Percentiles rank a stretch among this genome's conserved stretches.
These are phyloP conservation scores for Chrysochromulina tobinii DNA, from an alignment of 78 protist species.

Conservation along the genomic window DNA sequence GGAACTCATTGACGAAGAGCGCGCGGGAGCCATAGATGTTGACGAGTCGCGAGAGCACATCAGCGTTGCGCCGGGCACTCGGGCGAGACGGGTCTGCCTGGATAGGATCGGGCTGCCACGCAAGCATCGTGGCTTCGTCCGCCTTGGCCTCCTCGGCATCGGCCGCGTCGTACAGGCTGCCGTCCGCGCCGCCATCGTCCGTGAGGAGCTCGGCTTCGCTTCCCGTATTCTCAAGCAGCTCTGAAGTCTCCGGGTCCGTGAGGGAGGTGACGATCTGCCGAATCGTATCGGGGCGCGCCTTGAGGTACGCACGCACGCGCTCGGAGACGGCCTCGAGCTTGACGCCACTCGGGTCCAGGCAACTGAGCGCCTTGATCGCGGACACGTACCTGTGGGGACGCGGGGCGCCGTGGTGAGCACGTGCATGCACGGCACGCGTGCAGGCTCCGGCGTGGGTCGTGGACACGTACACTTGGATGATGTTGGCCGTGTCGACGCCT, in stretches of 20 bases:
- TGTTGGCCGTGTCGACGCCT: slow-evolving; percentile 76
- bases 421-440: no score
- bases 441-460: background rate
- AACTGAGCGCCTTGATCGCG: slow-evolving; percentile 53
- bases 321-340: slow-evolving; percentile 49
- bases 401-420: slow-evolving; percentile 38
- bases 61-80: background rate
- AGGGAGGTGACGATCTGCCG: background rate
- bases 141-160: slow-evolving; percentile 15
- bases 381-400: slow-evolving; percentile 56
- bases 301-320: slow-evolving; percentile 60
- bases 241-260: background rate
- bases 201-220: background rate
- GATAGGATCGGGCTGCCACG: slow-evolving; percentile 19
- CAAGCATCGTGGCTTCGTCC: background rate
- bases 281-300: slow-evolving; percentile 65
- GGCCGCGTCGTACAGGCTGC: background rate
- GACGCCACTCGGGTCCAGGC: slow-evolving; percentile 67
- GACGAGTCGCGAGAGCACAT: slow-evolving; percentile 56
- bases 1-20: slow-evolving; percentile 69
- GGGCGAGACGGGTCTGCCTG: background rate
- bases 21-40: slow-evolving; percentile 69
- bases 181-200: no score
- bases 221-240: background rate
- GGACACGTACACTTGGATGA: slow-evolving; percentile 56